Evolutionary conservation across 2,329 filamentous ascomycete genomes (phyloP), one percentile per base, ranked within the genome.

Genomic region (Chaetomiaceae sp.): DNA sequence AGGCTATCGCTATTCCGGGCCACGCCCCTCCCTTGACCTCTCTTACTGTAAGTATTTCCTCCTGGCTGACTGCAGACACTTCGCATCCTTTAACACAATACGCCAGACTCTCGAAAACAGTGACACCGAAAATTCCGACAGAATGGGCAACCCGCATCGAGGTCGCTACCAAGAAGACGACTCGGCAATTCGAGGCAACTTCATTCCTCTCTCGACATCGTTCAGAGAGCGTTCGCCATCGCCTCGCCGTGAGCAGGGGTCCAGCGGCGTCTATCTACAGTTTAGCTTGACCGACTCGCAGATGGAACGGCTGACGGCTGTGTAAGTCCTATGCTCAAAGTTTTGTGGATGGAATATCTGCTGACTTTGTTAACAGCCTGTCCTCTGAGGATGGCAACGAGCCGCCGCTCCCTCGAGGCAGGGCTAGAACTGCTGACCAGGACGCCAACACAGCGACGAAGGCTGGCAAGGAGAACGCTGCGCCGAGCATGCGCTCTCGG

Each of bases 221-320:
- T 55, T 55, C 18, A 61, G 51, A 1, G 37, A 48, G 11, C 64
- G 68, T 46, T 62, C 71, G 34, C 66, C 64, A 16, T 71, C 71
- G 2, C 63, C 74, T 4, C 69, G 67, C 4, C 65, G 62, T 34
- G 67, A 70, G 48, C 65, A 67, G 2, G 60, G 62, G 18, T 50
- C 70, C 18, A 69, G 73, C 40, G 71, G 71, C 2, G 65, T 78
- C 18, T 71, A 74, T 34, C 70, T 78, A 27, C 73, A 74, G 21
- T 68, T 78, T 59, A 76, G 75, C 55, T 58, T 78, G 50, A 78
- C 75, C 4, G 73, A 77, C 41, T 71, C 68, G 0, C 74, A 78
- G 55, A 72, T 78, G 67, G 72, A 77, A 51, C 73, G 68, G 54
- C 66, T 78, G 38, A 71, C 75, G 3, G 68, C 73, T 43, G 73